These are phyloP conservation scores for Conidiobolus coronatus DNA, from an alignment of 371 early-diverging fungal genomes.

Conservation along the genomic window DNA sequence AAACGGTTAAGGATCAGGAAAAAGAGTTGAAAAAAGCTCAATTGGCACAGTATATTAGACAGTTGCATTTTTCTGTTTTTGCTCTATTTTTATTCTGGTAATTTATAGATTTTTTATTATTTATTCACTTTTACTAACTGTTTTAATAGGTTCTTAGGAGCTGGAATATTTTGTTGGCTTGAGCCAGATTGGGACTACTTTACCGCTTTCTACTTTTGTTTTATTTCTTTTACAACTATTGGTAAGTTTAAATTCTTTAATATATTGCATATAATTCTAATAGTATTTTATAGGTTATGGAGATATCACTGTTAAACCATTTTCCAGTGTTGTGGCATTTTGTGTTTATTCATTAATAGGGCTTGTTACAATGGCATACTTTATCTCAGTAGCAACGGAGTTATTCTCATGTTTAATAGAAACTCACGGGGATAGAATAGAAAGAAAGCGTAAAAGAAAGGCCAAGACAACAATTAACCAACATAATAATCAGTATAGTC, in stretches of 20 bases:
- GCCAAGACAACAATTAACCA: too few species aligned
- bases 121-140: neutral
- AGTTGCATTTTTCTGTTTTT: constrained; percentile 1
- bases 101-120: neutral
- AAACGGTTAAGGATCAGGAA: too few species aligned
- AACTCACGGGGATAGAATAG: neutral
- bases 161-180: constrained; percentile 1
- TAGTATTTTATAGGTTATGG: constrained; percentile 1
- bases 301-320: neutral
- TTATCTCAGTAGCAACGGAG: constrained; percentile 3
- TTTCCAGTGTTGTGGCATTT: neutral
- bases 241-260: too few species aligned
- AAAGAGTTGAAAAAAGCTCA: too few species aligned
- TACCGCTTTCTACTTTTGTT: constrained; percentile 5
- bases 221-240: constrained; percentile 4
- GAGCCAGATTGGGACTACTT: constrained; percentile 4
- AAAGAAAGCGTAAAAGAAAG: neutral
- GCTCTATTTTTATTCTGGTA: constrained; percentile 5
- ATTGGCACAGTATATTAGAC: neutral
- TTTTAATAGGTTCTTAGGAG: constrained; percentile 2
- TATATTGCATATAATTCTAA: too few species aligned
- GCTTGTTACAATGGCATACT: constrained; percentile 1
- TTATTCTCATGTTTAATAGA: neutral
- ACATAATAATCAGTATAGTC: too few species aligned
- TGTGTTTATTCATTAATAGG: constrained; percentile 1